Conservation (phyloP, 345 rosid species). For the Raphanus raphanistrum region DNA sequence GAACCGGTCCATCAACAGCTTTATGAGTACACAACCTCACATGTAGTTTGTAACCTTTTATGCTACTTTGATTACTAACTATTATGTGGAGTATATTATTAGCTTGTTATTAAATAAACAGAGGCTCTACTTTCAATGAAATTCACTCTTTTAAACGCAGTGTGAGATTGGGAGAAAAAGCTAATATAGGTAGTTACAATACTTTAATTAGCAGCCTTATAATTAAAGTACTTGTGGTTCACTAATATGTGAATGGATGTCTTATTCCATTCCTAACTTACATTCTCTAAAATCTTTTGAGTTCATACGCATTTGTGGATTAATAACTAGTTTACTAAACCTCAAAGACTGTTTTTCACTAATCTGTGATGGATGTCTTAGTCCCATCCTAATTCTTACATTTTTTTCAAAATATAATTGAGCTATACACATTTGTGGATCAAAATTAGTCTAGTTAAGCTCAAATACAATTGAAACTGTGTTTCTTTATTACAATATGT, state of each 20-base stretch:
- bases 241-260: conserved; percentile 19
- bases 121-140: conserved; percentile 34
- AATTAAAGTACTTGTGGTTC: conserved; percentile 4
- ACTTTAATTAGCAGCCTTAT: conserved; percentile 28
- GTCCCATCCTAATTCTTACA: conserved; percentile 20
- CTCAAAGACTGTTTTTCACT: background rate
- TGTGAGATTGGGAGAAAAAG: conserved; percentile 22
- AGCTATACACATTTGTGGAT: conserved; percentile 9
- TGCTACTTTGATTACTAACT: conserved; percentile 36
- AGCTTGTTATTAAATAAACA: conserved; percentile 28
- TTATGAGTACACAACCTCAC: conserved; percentile 37
- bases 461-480: conserved; percentile 5
- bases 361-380: conserved; percentile 26
- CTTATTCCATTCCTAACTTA: conserved; percentile 29
- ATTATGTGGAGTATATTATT: conserved; percentile 21
- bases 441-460: conserved; percentile 7
- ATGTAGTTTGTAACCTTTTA: conserved; percentile 22
- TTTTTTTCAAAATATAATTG: background rate
- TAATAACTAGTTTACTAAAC: conserved; percentile 1
- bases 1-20: conserved; percentile 34
- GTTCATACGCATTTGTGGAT: conserved; percentile 10
- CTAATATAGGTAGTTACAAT: conserved; percentile 10
- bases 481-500: conserved; percentile 1
- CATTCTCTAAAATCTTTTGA: background rate
- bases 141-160: conserved; percentile 16